Base-by-base conservation (phyloP, 257 asterid species). In the Fraxinus cuspidata region DNA sequence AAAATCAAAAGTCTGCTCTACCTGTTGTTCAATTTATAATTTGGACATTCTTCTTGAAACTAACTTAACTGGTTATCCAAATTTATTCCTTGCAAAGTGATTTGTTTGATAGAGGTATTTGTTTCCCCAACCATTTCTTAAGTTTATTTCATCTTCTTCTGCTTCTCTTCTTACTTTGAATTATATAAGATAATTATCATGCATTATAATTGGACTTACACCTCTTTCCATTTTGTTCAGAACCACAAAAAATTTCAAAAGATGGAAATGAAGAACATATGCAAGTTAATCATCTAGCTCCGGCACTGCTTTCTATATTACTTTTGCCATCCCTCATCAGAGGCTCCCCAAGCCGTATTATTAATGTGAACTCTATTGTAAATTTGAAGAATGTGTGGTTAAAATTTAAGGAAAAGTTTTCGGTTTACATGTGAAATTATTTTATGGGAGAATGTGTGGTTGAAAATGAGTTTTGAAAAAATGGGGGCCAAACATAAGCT, bases 261-360 rank as follows among this genome's bases (percentile, higher is more conserved):
- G 94, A 94, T 31, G 99, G 97, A 34, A 85, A 89, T 87, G 97
- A 95, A 81, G 93, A 89, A 69, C 98, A 95, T 85, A 78, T 93
- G 97, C 99, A 95, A 92, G 98, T 93, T 85, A 95, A 95, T 82
- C 98, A 93, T 88, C 94, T 93, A n/a, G 97, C 97, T 84, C 98
- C 98, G 5, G 93, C 99, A 49, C 89, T 93, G 82, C 96, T 95
- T 73, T 93, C 99, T 34, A 69, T 93, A 42, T 84, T 90, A 86
- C 97, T 95, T 80, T 83, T 95, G 88, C 99, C 99, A 42, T 95
- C 98, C 60, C 92, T 95, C 21, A 79, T 93, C 56, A 90, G 99
- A 86, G 93, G 98, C 85, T 95, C 97, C 18, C 96, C 99, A 9
- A 92, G 99, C 86, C 96, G 96, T 83, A 90, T 95, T 75, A 84